Conservation (phyloP, 495 filamentous ascomycete species). For the Penicillium angulare region DNA sequence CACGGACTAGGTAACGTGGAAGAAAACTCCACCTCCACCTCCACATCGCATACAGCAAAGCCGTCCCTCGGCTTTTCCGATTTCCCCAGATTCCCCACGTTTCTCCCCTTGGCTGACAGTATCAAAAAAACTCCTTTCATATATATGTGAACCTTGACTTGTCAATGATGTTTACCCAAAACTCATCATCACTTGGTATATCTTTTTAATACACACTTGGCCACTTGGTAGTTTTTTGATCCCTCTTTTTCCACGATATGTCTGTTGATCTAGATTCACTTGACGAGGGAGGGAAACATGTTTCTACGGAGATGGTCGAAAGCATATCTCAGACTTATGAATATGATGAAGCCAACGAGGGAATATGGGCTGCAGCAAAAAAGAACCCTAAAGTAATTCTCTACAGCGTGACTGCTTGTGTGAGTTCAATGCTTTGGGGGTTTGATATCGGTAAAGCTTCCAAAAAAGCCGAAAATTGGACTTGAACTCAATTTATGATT, state of each 20-base stretch:
- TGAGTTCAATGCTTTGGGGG: constrained; percentile 9
- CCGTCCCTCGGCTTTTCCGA: not conserved
- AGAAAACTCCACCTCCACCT: constrained; percentile 4
- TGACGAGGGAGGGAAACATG: not conserved
- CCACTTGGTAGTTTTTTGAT: too few relatives aligned
- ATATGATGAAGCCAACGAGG: not conserved
- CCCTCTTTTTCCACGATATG: too few relatives aligned
- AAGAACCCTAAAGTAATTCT: constrained; percentile 8
- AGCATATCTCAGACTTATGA: not conserved
- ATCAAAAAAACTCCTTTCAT: not conserved
- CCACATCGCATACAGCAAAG: not conserved
- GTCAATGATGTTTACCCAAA: not conserved
- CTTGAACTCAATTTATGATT: not conserved
- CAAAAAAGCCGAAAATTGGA: too few relatives aligned
- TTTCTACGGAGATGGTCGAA: not conserved
- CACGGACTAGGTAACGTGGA: too few relatives aligned
- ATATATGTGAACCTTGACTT: not conserved
- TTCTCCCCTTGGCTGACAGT: not conserved
- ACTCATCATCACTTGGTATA: not conserved
- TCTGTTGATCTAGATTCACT: not conserved
- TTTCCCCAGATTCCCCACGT: not conserved
- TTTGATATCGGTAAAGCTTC: constrained; percentile 6
- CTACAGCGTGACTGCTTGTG: constrained; percentile 4
- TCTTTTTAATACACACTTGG: too few relatives aligned
- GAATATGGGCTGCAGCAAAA: constrained; percentile 6